Base-by-base conservation (phyloP, 768 basidiomycete genomes). In the Paxillus rubicundulus region DNA sequence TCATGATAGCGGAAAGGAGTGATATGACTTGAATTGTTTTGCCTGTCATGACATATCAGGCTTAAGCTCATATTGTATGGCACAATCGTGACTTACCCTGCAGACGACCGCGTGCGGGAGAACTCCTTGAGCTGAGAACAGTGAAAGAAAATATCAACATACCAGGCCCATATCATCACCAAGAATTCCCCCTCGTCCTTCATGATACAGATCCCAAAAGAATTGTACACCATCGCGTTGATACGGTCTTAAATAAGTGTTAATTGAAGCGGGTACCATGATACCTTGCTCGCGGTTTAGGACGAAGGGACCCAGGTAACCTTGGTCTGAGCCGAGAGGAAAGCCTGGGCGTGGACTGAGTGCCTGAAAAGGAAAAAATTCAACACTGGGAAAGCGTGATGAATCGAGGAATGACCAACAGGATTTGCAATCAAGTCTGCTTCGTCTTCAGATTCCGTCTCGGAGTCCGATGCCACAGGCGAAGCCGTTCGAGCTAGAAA, bases 131-230 rank as follows among this genome's bases (percentile, higher is more conserved):
- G 39, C 7, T 2, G 5, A 9, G 18, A 40, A 24, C 27, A 34
- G 10, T 50, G 20, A 32, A n/a, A 45, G 21, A 14, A 30, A 41
- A 49, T n/a, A 33, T 8, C 5, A 27, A 69, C 68, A 21, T 56
- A 85, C 84, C 55, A 87, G 74, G 58, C 92, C 96, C 96, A 98
- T 98, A 63, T 98, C 96, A 65, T 98, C 96, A 5, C 96, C 96
- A 4, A 98, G 77, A 10, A 98, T 66, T 0, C 87, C 95, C 0
- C 96, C 96, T 40, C 76, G 74, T 0, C 77, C 79, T 57, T 85
- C 73, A 27, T 74, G 69, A 64, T 87, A 97, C 42, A 85, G 78
- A 13, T 79, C 74, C 71, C 82, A 97, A 45, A 98, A 80, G 70
- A 98, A 98, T 38, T 75, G 68, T 12, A 89, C 82, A 8, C 96